phyloP scores from a whole-genome alignment of 179 eudicot species.

The Gypsophila paniculata region DNA sequence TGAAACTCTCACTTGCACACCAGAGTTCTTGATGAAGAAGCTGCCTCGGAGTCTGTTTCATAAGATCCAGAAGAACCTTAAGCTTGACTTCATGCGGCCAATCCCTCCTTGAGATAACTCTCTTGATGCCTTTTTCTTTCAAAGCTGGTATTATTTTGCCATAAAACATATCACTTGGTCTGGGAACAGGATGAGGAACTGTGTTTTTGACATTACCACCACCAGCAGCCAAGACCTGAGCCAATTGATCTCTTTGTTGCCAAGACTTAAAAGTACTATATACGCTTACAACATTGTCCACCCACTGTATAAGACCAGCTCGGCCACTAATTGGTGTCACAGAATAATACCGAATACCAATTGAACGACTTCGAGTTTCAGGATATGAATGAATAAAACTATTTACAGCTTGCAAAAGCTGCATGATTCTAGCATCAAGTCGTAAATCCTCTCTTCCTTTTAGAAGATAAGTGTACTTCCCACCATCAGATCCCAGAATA shows the following conservation, averaged over 20 bases:
- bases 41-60: conserved; percentile 86
- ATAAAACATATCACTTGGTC: conserved; percentile 99
- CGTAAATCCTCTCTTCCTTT: conserved; percentile 99
- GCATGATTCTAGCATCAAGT: conserved; percentile 99
- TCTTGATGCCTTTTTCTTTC: conserved; percentile 97
- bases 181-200: conserved; percentile 79
- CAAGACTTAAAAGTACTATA: conserved; percentile 92
- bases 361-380: conserved; percentile 49
- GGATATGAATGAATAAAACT: conserved; percentile 67
- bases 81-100: conserved; percentile 99
- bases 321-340: conserved; percentile 98
- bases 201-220: conserved; percentile 49
- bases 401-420: conserved; percentile 82
- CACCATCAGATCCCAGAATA: conserved; percentile 92
- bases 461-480: conserved; percentile 82
- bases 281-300: conserved; percentile 85
- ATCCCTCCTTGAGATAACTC: conserved; percentile 96
- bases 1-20: conserved; percentile 98
- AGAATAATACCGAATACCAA: conserved; percentile 84
- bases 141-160: conserved; percentile 99
- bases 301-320: conserved; percentile 99
- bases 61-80: conserved; percentile 92
- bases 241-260: conserved; percentile 79
- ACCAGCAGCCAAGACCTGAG: conserved; percentile 53
- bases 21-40: conserved; percentile 99